These are phyloP conservation scores for Alternaria hordeiaustralica DNA, from an alignment of 2,329 filamentous ascomycete species.

Conservation along the genomic window DNA sequence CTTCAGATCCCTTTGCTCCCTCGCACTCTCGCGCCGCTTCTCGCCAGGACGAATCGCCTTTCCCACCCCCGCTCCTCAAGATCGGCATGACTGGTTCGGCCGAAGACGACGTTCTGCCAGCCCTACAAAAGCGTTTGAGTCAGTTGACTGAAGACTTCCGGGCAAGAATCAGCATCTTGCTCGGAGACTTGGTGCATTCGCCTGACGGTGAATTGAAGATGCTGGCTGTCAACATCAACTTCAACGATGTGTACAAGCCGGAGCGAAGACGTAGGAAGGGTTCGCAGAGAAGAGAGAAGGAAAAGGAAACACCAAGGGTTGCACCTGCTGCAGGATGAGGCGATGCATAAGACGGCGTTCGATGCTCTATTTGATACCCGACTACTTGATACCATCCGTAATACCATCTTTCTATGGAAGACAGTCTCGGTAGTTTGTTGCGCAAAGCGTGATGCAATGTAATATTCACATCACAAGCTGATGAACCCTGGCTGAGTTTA, in stretches of 20 bases:
- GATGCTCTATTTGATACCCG: conserved; percentile 8
- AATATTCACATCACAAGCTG: not conserved
- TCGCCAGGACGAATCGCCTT: conserved; percentile 50
- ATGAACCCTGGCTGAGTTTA: too few relatives aligned
- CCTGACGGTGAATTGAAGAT: conserved; percentile 95
- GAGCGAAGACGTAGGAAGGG: conserved; percentile 65
- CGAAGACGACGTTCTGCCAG: conserved; percentile 72
- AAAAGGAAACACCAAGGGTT: conserved; percentile 35
- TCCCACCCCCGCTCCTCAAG: conserved; percentile 49
- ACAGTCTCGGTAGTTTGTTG: not conserved
- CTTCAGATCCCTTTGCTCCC: conserved; percentile 29
- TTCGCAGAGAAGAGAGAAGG: conserved; percentile 37
- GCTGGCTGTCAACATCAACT: conserved; percentile 97
- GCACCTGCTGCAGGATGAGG: not conserved
- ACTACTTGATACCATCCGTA: not conserved
- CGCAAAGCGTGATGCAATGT: not conserved
- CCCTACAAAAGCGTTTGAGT: conserved; percentile 74
- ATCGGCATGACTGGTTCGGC: conserved; percentile 46
- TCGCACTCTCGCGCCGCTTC: conserved; percentile 27
- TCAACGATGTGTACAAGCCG: conserved; percentile 94
- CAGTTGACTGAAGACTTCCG: conserved; percentile 79
- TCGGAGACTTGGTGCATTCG: conserved; percentile 92
- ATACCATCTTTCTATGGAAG: not conserved
- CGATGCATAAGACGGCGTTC: not conserved
- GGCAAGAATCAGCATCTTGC: conserved; percentile 75